Conservation (phyloP, 1,284 basidiomycete species). For the Tremellales sp. region DNA sequence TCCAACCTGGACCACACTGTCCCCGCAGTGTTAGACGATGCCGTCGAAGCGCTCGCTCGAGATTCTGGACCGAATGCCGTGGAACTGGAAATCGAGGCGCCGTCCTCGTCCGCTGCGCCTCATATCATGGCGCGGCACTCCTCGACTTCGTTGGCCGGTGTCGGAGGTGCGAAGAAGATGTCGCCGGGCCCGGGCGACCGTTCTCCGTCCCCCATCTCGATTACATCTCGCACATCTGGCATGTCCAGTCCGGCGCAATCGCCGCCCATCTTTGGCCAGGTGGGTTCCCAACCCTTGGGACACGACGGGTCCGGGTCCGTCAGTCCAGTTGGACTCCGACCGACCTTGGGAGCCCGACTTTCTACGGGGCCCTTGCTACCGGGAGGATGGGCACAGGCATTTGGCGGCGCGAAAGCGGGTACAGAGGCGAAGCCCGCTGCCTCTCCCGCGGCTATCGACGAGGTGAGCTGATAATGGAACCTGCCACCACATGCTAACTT, state of each 20-base stretch:
- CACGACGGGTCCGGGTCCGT: too few relatives aligned
- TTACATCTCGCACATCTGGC: conserved; percentile 15
- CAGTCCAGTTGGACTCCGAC: background rate
- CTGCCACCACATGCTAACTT: background rate
- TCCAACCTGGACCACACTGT: conserved; percentile 43
- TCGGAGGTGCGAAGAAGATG: conserved; percentile 11
- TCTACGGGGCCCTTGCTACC: conserved; percentile 40
- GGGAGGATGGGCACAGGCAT: conserved; percentile 38
- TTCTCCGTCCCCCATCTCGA: conserved; percentile 28
- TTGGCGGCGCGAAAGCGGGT: conserved; percentile 6
- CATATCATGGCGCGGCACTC: conserved; percentile 32
- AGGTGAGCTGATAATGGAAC: conserved; percentile 14
- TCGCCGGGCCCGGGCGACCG: conserved; percentile 15
- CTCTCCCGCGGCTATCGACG: conserved; percentile 8
- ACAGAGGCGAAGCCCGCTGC: conserved; percentile 3
- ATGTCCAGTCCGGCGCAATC: conserved; percentile 24
- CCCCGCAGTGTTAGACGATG: conserved; percentile 47
- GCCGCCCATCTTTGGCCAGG: conserved; percentile 22
- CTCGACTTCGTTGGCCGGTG: conserved; percentile 21
- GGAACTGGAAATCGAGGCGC: conserved; percentile 43
- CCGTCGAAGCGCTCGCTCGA: conserved; percentile 43
- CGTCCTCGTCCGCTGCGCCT: conserved; percentile 17
- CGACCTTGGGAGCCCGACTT: conserved; percentile 23
- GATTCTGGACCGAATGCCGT: conserved; percentile 19
- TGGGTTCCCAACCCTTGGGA: background rate